Evolutionary conservation across 2,329 filamentous ascomycete genomes (phyloP).

Genomic region (Penicillium sp.): DNA sequence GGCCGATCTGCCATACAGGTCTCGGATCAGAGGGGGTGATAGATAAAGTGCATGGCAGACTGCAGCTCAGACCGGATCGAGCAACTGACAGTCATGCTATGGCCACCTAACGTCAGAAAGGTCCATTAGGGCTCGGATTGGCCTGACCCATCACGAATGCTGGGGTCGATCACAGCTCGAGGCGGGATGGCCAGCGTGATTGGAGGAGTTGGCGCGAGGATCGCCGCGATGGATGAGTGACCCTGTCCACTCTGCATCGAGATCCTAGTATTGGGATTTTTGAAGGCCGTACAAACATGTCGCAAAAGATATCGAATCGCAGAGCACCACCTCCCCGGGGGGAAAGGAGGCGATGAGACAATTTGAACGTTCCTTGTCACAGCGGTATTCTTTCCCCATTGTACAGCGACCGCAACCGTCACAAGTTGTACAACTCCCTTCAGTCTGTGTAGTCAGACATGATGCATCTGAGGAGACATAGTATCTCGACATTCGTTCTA

Average conservation of each 20-base stretch:
- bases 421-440: neutral
- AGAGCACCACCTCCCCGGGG: neutral
- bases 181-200: conserved; percentile 11
- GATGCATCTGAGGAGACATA: neutral
- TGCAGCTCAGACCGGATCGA: neutral
- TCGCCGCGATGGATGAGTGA: neutral
- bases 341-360: neutral
- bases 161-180: conserved; percentile 18
- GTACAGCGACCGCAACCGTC: neutral
- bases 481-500: too few relatives aligned
- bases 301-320: neutral
- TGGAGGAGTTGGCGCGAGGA: conserved; percentile 20
- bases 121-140: conserved; percentile 15
- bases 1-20: neutral
- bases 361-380: neutral
- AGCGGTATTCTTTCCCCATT: neutral
- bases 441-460: neutral
- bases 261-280: neutral
- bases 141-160: conserved; percentile 13
- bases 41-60: neutral
- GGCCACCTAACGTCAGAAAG: conserved; percentile 6
- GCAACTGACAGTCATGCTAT: conserved; percentile 4
- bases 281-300: neutral
- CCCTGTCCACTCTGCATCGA: conserved; percentile 2
- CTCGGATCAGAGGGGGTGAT: neutral